Percentiles rank a stretch among this genome's conserved stretches.
Conservation (phyloP, 805 yeast species). For the Saccharomycopsis microspora region DNA sequence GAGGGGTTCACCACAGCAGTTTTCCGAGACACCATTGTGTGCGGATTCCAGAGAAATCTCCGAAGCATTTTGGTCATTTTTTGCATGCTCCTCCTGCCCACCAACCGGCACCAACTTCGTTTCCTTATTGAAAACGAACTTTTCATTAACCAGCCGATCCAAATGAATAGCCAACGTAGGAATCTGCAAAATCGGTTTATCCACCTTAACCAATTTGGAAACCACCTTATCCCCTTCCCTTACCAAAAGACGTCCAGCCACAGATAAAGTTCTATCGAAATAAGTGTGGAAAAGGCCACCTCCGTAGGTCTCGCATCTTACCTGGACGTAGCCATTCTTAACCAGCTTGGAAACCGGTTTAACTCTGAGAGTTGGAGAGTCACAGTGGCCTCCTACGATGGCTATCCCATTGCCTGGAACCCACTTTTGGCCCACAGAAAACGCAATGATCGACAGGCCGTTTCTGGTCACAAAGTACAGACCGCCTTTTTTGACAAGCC, state of each 20-base stretch:
- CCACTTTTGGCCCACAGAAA: conserved; percentile 67
- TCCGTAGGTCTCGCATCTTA: conserved; percentile 92
- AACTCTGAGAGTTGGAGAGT: conserved; percentile 79
- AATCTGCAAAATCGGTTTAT: conserved; percentile 76
- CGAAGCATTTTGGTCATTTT: conserved; percentile 16
- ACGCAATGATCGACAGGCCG: conserved; percentile 80
- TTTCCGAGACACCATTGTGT: conserved; percentile 29
- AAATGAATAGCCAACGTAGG: conserved; percentile 94
- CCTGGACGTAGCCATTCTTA: conserved; percentile 69
- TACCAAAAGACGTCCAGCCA: conserved; percentile 87
- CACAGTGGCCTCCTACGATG: conserved; percentile 93
- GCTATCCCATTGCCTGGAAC: conserved; percentile 71
- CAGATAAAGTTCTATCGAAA: conserved; percentile 88
- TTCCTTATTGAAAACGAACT: conserved; percentile 85
- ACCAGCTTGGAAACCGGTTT: conserved; percentile 73
- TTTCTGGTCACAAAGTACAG: conserved; percentile 85
- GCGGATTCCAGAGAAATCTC: conserved; percentile 17
- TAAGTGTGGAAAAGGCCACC: conserved; percentile 96
- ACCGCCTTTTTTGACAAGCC: conserved; percentile 38
- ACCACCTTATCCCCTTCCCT: conserved; percentile 33
- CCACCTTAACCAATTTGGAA: conserved; percentile 65
- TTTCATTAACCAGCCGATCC: conserved; percentile 61
- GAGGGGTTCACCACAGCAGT: conserved; percentile 33
- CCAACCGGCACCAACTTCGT: conserved; percentile 79
- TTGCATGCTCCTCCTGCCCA: conserved; percentile 34